These are phyloP conservation scores for Mortierella sp. DNA, from an alignment of 371 early-diverging fungal genomes.

Conservation along the genomic window DNA sequence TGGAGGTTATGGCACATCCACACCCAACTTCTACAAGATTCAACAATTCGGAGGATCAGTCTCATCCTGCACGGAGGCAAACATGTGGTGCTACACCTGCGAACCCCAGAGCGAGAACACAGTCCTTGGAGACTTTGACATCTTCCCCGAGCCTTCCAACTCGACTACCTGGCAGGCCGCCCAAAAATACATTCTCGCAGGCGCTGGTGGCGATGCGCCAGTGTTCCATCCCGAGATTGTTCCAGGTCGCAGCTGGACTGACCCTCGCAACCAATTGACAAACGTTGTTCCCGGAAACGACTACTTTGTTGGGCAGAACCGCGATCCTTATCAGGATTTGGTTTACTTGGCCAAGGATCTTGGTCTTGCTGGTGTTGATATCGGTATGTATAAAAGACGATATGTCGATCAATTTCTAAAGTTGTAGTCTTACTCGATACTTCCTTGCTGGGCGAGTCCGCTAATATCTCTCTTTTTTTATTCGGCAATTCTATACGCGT, in stretches of 20 bases:
- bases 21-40: conserved; percentile 58
- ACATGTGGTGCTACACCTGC: conserved; percentile 59
- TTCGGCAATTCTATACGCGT: neutral
- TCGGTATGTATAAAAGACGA: conserved; percentile 28
- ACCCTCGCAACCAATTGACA: conserved; percentile 29
- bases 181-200: conserved; percentile 27
- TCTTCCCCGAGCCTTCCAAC: conserved; percentile 56
- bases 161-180: conserved; percentile 50
- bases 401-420: neutral
- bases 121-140: conserved; percentile 50
- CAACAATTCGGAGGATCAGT: conserved; percentile 43
- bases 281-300: conserved; percentile 44
- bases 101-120: conserved; percentile 51
- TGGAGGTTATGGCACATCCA: conserved; percentile 54
- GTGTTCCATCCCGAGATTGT: conserved; percentile 55
- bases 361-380: conserved; percentile 53
- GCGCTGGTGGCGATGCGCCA: conserved; percentile 36
- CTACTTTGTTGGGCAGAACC: conserved; percentile 39
- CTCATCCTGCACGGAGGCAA: conserved; percentile 39
- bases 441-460: neutral
- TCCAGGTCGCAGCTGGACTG: conserved; percentile 44
- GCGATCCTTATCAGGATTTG: conserved; percentile 57
- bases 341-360: conserved; percentile 57
- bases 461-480: neutral
- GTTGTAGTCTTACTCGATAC: no score